Evolutionary conservation across 192 early-diverging fungal genomes (phyloP).

Genomic region (Mortierella hygrophila): DNA sequence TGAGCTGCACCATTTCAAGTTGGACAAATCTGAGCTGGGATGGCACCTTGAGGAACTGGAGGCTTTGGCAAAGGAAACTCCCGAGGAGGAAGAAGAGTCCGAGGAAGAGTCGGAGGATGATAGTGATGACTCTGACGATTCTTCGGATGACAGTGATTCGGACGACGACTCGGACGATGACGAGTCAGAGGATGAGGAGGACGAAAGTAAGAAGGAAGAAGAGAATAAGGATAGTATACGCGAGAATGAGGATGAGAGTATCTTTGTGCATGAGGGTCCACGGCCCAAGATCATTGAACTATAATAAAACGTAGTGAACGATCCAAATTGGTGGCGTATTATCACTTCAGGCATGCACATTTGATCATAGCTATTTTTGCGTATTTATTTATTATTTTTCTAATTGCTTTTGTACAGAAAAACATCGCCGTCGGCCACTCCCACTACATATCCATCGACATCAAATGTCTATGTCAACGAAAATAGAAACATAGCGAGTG

Average conservation of each 20-base stretch:
- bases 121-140: constrained; percentile 3
- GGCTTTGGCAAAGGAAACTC: constrained; percentile 68
- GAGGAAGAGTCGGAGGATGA: constrained; percentile 19
- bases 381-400: not conserved
- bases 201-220: not conserved
- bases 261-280: constrained; percentile 49
- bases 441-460: not conserved
- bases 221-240: not conserved
- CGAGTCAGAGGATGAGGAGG: not conserved
- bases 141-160: not conserved
- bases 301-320: not conserved
- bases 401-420: not conserved
- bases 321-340: not conserved
- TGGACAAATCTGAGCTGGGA: constrained; percentile 77
- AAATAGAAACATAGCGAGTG: not conserved
- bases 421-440: not conserved
- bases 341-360: not conserved
- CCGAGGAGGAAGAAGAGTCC: constrained; percentile 46
- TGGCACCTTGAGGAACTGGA: constrained; percentile 90
- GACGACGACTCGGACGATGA: constrained; percentile 21
- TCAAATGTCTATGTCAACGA: not conserved
- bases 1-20: constrained; percentile 78
- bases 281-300: constrained; percentile 46
- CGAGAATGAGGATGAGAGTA: constrained; percentile 14
- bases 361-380: no score